phyloP scores from a whole-genome alignment of 805 yeast genomes.

The Yarrowia bubula region DNA sequence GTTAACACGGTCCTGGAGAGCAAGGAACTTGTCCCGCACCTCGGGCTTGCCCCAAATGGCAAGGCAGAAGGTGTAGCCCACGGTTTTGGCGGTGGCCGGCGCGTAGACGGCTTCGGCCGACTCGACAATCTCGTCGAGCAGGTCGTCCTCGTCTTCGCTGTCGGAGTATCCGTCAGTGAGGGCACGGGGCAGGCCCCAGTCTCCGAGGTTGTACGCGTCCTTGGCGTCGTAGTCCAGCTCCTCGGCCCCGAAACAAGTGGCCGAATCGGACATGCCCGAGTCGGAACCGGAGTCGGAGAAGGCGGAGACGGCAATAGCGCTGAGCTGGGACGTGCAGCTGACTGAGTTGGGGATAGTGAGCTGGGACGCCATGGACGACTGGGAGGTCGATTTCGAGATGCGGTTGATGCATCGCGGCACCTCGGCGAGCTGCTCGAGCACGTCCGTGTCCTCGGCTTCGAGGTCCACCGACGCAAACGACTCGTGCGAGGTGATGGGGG shows the following conservation, averaged over 20 bases:
- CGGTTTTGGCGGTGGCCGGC: conserved; percentile 22
- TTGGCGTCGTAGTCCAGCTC: conserved; percentile 21
- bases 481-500: conserved; percentile 22
- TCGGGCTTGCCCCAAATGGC: conserved; percentile 26
- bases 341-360: conserved; percentile 27
- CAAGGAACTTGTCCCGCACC: conserved; percentile 20
- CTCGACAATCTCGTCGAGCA: conserved; percentile 25
- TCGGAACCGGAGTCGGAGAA: conserved; percentile 28
- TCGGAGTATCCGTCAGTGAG: conserved; percentile 26
- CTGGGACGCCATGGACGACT: conserved; percentile 23
- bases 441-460: neutral
- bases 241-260: conserved; percentile 26
- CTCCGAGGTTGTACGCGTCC: conserved; percentile 24
- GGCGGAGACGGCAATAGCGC: conserved; percentile 27
- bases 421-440: conserved; percentile 24
- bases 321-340: conserved; percentile 26
- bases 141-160: conserved; percentile 26
- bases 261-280: conserved; percentile 28
- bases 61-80: conserved; percentile 17
- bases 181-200: conserved; percentile 20
- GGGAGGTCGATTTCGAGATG: conserved; percentile 24
- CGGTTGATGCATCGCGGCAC: conserved; percentile 21
- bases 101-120: conserved; percentile 4
- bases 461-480: conserved; percentile 14
- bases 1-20: conserved; percentile 20